phyloP scores from a whole-genome alignment of 1,284 basidiomycete genomes.

The Takashimella koratensis region DNA sequence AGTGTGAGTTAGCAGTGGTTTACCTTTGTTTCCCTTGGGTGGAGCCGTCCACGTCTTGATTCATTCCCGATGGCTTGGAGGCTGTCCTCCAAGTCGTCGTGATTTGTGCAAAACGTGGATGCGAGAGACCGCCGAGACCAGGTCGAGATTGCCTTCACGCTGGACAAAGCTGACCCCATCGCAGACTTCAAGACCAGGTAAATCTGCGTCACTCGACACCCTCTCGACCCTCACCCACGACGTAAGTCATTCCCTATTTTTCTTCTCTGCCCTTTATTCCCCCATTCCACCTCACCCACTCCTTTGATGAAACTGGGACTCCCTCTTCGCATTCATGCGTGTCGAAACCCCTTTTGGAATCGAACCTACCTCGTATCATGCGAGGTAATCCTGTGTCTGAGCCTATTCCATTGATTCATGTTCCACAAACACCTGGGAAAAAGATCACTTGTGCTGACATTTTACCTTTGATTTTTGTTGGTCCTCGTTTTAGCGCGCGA shows the following conservation, averaged over 20 bases:
- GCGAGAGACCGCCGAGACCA: too few relatives aligned
- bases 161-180: constrained; percentile 2
- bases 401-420: constrained; percentile 2
- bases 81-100: too few relatives aligned
- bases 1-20: too few relatives aligned
- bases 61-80: neutral
- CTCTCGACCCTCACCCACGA: neutral
- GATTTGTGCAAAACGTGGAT: too few relatives aligned
- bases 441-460: neutral
- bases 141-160: too few relatives aligned
- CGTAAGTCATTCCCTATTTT: constrained; percentile 2
- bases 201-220: constrained; percentile 10
- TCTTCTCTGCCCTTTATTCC: constrained; percentile 1
- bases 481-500: neutral
- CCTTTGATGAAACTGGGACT: constrained; percentile 50
- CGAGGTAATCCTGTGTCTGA: constrained; percentile 48
- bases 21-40: neutral
- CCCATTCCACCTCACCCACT: neutral
- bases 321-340: constrained; percentile 49
- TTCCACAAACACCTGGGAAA: neutral
- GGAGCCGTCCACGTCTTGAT: neutral
- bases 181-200: constrained; percentile 51
- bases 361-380: constrained; percentile 48
- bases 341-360: constrained; percentile 51
- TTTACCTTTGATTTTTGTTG: neutral